Evolutionary conservation across 805 yeast species (phyloP), one percentile per base, ranked within the genome.

Genomic region (Myxozyma udenii): DNA sequence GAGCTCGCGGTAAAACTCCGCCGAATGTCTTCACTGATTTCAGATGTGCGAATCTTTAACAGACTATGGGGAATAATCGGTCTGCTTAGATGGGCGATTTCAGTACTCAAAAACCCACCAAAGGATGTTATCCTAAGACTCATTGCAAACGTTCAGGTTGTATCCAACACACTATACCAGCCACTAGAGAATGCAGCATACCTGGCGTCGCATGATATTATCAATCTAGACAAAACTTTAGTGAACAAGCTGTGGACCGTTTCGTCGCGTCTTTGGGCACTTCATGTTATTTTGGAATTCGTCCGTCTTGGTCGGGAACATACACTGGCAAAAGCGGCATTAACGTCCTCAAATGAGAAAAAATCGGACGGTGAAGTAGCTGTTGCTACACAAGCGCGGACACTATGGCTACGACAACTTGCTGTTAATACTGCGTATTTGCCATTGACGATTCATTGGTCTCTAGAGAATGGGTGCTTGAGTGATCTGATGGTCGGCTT

Each of bases 391-490:
- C 38, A 45, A n/a, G 50, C 45, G 37, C 21, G 38, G 5, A 22
- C 36, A 18, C 36, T 37, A 19, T 64, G 63, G 64, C 22, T 39
- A 25, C 58, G 62, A 40, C 54, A 59, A 35, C 52, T 71, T 19
- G 47, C 67, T 14, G 67, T 67, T 51, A 70, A 71, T 52, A 51
- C 66, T n/a, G 69, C 71, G 18, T 73, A 72, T 65, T 62, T 70
- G 35, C 76, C 76, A 3, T 59, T 72, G 41, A 68, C 76, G 2
- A 58, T 69, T 37, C 76, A 72, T 59, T 72, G 76, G 76, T 69
- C 74, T 2, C 55, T 68, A 9, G 64, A 65, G 46, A 52, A 45
- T 2, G 76, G 76, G 1, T 51, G 67, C 21, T 51, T 70, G 22
- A 49, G 48, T 23, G 66, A 68, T 22, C 51, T 59, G 33, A 51